Conservation (phyloP, 345 rosid species). For the Eucalyptus shirleyi region DNA sequence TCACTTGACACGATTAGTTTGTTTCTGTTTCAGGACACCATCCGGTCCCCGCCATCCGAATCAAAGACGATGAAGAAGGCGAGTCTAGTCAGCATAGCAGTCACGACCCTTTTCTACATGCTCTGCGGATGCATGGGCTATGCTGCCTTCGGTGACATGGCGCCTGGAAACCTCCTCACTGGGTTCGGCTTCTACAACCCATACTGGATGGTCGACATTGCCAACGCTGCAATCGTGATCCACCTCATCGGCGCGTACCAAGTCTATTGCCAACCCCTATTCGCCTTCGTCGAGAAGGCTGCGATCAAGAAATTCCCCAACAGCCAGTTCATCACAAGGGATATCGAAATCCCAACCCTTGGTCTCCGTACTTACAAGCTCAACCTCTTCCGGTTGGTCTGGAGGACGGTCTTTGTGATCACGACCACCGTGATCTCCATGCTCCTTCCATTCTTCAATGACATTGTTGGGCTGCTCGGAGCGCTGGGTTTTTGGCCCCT, state of each 20-base stretch:
- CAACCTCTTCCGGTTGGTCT: constrained; percentile 49
- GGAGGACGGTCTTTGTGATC: constrained; percentile 46
- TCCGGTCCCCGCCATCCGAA: constrained; percentile 42
- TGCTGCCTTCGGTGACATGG: constrained; percentile 57
- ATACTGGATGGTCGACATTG: constrained; percentile 63
- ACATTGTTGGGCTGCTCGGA: constrained; percentile 59
- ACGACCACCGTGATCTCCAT: constrained; percentile 51
- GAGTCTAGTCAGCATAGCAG: constrained; percentile 11
- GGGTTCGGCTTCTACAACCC: constrained; percentile 76
- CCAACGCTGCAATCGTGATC: constrained; percentile 53
- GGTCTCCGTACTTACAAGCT: constrained; percentile 18
- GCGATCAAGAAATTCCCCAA: constrained; percentile 24
- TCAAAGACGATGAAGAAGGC: constrained; percentile 37
- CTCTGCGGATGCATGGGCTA: constrained; percentile 67
- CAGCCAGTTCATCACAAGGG: constrained; percentile 25
- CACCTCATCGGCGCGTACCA: constrained; percentile 78
- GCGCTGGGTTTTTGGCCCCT: constrained; percentile 78
- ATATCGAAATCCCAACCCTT: constrained; percentile 28
- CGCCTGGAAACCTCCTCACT: constrained; percentile 67
- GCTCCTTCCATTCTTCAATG: constrained; percentile 69
- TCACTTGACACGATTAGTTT: background rate
- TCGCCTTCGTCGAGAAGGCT: constrained; percentile 45
- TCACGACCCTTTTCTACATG: constrained; percentile 34
- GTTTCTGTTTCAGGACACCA: constrained; percentile 21
- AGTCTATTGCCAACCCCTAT: constrained; percentile 64